phyloP scores from a whole-genome alignment of 305 asterid genomes.

The Solanum aculeatissimum region DNA sequence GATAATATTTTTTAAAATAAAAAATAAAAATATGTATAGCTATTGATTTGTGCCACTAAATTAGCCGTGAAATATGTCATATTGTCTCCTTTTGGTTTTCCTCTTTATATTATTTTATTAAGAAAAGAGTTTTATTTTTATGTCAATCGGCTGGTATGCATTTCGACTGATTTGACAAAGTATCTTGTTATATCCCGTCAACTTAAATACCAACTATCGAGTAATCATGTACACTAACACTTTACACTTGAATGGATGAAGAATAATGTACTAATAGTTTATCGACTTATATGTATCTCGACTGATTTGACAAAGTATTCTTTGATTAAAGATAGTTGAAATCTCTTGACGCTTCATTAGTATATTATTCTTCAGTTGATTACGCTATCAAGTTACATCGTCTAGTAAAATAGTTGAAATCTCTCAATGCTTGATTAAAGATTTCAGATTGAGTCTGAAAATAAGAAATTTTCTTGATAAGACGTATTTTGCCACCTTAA shows the following conservation, averaged over 20 bases:
- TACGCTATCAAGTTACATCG: too few relatives aligned
- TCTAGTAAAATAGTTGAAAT: background rate
- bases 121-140: too few relatives aligned
- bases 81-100: conserved; percentile 14
- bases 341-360: too few relatives aligned
- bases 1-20: background rate
- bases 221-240: background rate
- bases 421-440: background rate
- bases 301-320: too few relatives aligned
- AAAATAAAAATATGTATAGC: background rate
- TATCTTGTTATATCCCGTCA: background rate
- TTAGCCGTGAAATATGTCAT: conserved; percentile 32
- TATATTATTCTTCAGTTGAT: too few relatives aligned
- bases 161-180: too few relatives aligned
- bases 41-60: conserved; percentile 29
- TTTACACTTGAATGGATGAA: background rate
- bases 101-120: background rate
- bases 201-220: background rate
- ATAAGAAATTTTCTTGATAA: background rate
- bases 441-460: background rate
- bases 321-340: too few relatives aligned
- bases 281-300: too few relatives aligned
- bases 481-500: background rate
- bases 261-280: background rate
- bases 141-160: too few relatives aligned